phyloP scores from a whole-genome alignment of 2,329 filamentous ascomycete genomes.

The Gremmenia infestans region DNA sequence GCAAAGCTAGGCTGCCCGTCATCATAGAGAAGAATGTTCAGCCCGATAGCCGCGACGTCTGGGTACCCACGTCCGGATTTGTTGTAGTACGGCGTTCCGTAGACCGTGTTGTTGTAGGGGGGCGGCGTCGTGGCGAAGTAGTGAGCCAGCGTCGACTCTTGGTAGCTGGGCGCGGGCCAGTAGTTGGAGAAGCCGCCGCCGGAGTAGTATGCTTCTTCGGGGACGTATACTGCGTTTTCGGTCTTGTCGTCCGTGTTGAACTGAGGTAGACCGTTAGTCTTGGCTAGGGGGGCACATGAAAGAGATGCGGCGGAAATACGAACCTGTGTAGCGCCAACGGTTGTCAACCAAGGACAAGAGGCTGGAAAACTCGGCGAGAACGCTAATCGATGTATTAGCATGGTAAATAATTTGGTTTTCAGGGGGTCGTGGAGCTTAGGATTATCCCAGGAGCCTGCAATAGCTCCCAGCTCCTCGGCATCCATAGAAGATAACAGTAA shows the following conservation, averaged over 20 bases:
- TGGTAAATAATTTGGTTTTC: background rate
- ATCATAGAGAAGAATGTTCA: constrained; percentile 39
- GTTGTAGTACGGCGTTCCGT: constrained; percentile 40
- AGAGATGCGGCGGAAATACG: constrained; percentile 30
- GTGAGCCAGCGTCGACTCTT: constrained; percentile 29
- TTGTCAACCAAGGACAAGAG: constrained; percentile 44
- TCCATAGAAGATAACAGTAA: too few relatives aligned
- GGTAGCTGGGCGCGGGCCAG: constrained; percentile 44
- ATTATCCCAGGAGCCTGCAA: too few relatives aligned
- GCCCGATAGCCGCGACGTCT: constrained; percentile 41
- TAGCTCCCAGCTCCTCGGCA: too few relatives aligned
- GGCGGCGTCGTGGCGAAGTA: constrained; percentile 23
- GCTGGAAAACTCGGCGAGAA: constrained; percentile 44
- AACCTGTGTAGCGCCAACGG: constrained; percentile 48
- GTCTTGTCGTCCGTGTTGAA: constrained; percentile 37
- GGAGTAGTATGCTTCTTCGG: constrained; percentile 45
- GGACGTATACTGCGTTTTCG: constrained; percentile 30
- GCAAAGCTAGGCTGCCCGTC: constrained; percentile 39
- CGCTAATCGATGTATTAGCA: constrained; percentile 2
- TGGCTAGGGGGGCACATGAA: constrained; percentile 24
- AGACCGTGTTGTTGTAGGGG: constrained; percentile 9
- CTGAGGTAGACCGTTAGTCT: background rate
- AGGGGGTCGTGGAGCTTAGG: background rate
- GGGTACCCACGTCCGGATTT: constrained; percentile 43
- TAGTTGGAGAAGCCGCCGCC: constrained; percentile 65